These are phyloP conservation scores for Fennellomyces sp. DNA, from an alignment of 371 early-diverging fungal genomes.

Conservation along the genomic window DNA sequence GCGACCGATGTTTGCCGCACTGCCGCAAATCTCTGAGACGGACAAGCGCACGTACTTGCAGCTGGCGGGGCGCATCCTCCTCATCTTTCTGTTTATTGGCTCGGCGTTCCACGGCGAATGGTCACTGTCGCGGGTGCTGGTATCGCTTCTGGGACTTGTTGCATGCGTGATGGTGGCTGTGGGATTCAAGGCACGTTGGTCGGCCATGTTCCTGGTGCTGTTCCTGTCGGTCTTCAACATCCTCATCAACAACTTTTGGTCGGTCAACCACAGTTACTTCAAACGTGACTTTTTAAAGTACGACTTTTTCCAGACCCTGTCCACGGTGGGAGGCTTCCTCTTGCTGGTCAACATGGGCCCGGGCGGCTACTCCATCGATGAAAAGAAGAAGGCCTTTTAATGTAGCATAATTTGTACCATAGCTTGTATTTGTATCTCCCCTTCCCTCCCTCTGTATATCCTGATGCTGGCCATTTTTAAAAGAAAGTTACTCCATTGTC, in stretches of 20 bases:
- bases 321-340: constrained; percentile 92
- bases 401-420: background rate
- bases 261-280: constrained; percentile 69
- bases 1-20: constrained; percentile 77
- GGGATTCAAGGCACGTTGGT: constrained; percentile 95
- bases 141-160: constrained; percentile 69
- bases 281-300: constrained; percentile 91
- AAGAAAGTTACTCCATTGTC: background rate
- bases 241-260: constrained; percentile 94
- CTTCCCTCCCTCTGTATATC: background rate
- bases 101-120: constrained; percentile 84
- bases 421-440: background rate
- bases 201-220: constrained; percentile 86
- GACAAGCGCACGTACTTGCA: constrained; percentile 82
- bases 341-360: constrained; percentile 89
- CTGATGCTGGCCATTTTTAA: constrained; percentile 2
- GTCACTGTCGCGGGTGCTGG: constrained; percentile 64
- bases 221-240: constrained; percentile 86
- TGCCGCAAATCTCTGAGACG: constrained; percentile 78
- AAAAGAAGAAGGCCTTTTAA: constrained; percentile 92
- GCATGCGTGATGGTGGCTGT: constrained; percentile 92
- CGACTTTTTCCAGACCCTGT: constrained; percentile 96
- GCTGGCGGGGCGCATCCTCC: constrained; percentile 85
- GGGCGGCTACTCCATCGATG: constrained; percentile 87
- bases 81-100: constrained; percentile 86